phyloP scores from a whole-genome alignment of 1,284 basidiomycete genomes.

The Ceratorhiza oryzae-sativae region DNA sequence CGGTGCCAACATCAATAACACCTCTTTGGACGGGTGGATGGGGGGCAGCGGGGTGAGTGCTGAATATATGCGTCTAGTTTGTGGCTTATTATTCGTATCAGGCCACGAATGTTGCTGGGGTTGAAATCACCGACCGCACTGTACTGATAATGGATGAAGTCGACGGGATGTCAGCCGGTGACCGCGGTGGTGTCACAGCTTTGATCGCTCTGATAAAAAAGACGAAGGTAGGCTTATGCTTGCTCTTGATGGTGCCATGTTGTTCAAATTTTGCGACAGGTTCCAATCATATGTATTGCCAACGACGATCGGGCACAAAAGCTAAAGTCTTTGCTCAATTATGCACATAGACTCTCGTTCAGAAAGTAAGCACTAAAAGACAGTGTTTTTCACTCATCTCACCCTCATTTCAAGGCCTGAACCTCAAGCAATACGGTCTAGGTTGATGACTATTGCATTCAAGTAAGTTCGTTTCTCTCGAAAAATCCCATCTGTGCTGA shows the following conservation, averaged over 20 bases:
- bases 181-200: constrained; percentile 94
- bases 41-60: constrained; percentile 63
- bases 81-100: constrained; percentile 46
- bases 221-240: constrained; percentile 67
- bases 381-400: constrained; percentile 3
- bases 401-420: constrained; percentile 65
- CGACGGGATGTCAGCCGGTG: constrained; percentile 98
- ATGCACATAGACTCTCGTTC: constrained; percentile 81
- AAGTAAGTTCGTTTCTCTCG: constrained; percentile 64
- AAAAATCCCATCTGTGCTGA: constrained; percentile 2
- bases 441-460: constrained; percentile 87
- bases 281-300: constrained; percentile 98
- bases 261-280: constrained; percentile 55
- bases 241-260: neutral
- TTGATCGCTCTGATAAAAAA: constrained; percentile 93
- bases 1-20: constrained; percentile 86
- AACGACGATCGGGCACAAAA: constrained; percentile 90
- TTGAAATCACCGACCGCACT: constrained; percentile 77
- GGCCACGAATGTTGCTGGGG: constrained; percentile 71
- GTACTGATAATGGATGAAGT: constrained; percentile 99
- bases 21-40: constrained; percentile 89
- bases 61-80: neutral
- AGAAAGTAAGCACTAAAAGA: constrained; percentile 61
- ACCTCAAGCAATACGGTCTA: constrained; percentile 75
- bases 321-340: constrained; percentile 83